phyloP scores from a whole-genome alignment of 169 alveolate genomes.

The Plasmodium chabaudi region DNA sequence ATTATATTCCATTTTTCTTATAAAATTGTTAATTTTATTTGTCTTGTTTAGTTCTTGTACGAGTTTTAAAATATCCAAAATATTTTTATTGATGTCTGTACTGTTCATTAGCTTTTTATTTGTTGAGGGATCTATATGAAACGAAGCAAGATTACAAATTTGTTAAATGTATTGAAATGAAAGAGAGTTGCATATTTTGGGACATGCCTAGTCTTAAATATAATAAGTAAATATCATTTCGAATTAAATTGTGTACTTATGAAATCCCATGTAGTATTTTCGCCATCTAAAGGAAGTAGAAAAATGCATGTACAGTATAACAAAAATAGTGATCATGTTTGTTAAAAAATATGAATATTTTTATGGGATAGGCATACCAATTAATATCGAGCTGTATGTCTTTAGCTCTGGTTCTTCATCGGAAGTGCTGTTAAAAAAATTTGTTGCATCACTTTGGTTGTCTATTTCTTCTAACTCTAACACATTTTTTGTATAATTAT shows the following conservation, averaged over 20 bases:
- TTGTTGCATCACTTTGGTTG: slow-evolving; percentile 8
- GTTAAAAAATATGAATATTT: no score
- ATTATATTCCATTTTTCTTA: slow-evolving; percentile 40
- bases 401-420: slow-evolving; percentile 25
- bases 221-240: no score
- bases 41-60: slow-evolving; percentile 23
- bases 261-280: not conserved
- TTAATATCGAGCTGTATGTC: slow-evolving; percentile 26
- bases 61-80: slow-evolving; percentile 2
- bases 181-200: not conserved
- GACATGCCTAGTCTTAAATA: no score
- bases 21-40: slow-evolving; percentile 7
- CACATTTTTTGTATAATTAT: not conserved
- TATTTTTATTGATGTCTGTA: not conserved
- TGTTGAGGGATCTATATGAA: not conserved
- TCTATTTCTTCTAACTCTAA: not conserved
- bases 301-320: no score
- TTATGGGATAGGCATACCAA: slow-evolving; percentile 3
- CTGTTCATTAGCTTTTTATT: not conserved
- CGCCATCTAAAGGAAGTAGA: not conserved
- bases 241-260: no score
- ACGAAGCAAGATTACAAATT: not conserved
- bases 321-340: no score
- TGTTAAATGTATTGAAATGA: not conserved
- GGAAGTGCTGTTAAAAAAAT: not conserved